Conservation (phyloP, 768 basidiomycete genomes). For the Leccinum rimulosum region DNA sequence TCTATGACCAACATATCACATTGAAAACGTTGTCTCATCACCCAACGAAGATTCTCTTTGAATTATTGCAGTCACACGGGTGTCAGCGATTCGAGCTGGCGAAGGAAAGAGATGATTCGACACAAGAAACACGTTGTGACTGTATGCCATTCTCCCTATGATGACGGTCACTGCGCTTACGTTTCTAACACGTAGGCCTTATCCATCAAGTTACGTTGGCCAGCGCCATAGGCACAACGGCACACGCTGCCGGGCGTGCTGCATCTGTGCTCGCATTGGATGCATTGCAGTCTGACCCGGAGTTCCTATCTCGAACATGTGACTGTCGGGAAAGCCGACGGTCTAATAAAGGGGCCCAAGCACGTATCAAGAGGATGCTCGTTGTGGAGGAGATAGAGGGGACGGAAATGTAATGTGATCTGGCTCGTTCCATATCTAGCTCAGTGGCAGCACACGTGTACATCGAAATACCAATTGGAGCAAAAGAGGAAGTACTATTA, state of each 20-base stretch:
- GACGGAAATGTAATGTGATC: slow-evolving; percentile 15
- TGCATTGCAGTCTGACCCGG: slow-evolving; percentile 61
- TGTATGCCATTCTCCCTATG: slow-evolving; percentile 38
- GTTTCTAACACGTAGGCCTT: slow-evolving; percentile 45
- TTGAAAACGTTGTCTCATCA: slow-evolving; percentile 72
- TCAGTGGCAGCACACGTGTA: slow-evolving; percentile 5
- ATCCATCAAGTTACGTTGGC: slow-evolving; percentile 67
- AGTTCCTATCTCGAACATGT: slow-evolving; percentile 61
- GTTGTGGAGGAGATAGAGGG: slow-evolving; percentile 25
- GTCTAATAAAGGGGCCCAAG: slow-evolving; percentile 38
- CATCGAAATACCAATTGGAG: neutral
- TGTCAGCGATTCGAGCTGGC: slow-evolving; percentile 64
- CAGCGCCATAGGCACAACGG: slow-evolving; percentile 50
- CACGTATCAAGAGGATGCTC: slow-evolving; percentile 33
- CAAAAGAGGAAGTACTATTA: neutral
- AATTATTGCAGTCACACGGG: slow-evolving; percentile 68
- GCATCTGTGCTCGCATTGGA: slow-evolving; percentile 68
- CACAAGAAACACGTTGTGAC: slow-evolving; percentile 44
- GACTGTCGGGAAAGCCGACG: slow-evolving; percentile 51
- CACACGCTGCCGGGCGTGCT: slow-evolving; percentile 53
- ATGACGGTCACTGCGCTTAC: slow-evolving; percentile 16
- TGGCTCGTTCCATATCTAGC: slow-evolving; percentile 1
- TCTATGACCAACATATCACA: slow-evolving; percentile 74
- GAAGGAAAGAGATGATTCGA: slow-evolving; percentile 44
- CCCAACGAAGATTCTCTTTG: slow-evolving; percentile 73